Percentiles rank a stretch among this genome's conserved stretches.
Conservation (phyloP, 352 stramenopile genomes). For the Pythium dissotocum region DNA sequence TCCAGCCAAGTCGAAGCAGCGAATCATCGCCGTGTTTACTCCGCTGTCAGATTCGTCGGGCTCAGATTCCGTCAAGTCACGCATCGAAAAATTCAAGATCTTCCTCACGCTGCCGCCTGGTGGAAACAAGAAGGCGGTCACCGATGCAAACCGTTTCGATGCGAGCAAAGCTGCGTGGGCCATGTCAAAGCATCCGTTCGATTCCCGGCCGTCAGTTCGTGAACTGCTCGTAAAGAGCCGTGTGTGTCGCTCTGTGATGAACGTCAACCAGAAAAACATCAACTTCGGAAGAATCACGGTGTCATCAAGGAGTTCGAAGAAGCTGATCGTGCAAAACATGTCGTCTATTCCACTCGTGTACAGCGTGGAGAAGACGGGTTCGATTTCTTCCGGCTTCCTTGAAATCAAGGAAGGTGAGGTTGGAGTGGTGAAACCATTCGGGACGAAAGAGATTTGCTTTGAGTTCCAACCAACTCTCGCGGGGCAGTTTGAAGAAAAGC, state of each 20-base stretch:
- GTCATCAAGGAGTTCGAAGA: conserved; percentile 86
- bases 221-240: conserved; percentile 84
- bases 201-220: conserved; percentile 72
- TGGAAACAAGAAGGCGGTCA: conserved; percentile 83
- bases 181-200: conserved; percentile 79
- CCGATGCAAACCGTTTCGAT: conserved; percentile 58
- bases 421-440: conserved; percentile 86
- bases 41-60: conserved; percentile 43
- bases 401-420: conserved; percentile 88
- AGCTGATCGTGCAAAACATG: conserved; percentile 86
- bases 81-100: conserved; percentile 87
- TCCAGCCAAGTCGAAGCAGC: conserved; percentile 72
- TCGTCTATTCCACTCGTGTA: conserved; percentile 84
- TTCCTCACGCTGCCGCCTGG: conserved; percentile 85
- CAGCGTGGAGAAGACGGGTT: conserved; percentile 87
- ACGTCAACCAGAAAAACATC: conserved; percentile 92
- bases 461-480: conserved; percentile 87
- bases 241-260: conserved; percentile 86
- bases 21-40: conserved; percentile 79
- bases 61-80: conserved; percentile 58
- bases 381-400: conserved; percentile 89
- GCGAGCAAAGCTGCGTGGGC: conserved; percentile 62
- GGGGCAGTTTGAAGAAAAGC: conserved; percentile 87
- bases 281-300: conserved; percentile 89
- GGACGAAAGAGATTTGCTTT: conserved; percentile 88